A percentile compares a stretch with the other conserved stretches of the same genome.
Conservation (phyloP, 139 green algal genomes). For the Volvox reticuliferus region DNA sequence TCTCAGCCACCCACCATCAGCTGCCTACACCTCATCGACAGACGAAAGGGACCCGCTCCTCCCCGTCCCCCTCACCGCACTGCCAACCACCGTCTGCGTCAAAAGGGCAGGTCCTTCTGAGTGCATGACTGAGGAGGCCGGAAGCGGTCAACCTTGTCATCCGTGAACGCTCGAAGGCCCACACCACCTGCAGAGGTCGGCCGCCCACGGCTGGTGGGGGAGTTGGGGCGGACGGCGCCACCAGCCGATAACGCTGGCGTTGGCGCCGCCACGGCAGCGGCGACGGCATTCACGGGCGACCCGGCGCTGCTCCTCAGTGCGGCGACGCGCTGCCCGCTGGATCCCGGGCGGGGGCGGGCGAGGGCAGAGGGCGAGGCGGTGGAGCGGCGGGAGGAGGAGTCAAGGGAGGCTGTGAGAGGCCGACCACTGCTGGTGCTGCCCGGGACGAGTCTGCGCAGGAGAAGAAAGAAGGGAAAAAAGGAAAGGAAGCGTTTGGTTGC, state of each 20-base stretch:
- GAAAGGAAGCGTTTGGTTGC: neutral
- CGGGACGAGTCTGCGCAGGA: neutral
- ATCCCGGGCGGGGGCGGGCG: neutral
- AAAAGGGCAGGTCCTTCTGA: neutral
- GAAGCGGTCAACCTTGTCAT: conserved; percentile 8
- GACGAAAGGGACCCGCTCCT: too few species aligned
- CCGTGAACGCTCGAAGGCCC: conserved; percentile 27
- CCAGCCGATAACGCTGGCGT: too few species aligned
- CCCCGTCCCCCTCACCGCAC: neutral
- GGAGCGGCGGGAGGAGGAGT: neutral
- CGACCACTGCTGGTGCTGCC: conserved; percentile 2
- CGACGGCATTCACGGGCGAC: too few species aligned
- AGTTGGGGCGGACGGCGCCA: neutral
- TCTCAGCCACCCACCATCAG: too few species aligned
- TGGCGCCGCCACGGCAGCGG: too few species aligned
- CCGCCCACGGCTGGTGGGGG: neutral
- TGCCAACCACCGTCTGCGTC: neutral
- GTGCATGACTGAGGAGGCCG: neutral
- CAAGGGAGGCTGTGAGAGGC: neutral
- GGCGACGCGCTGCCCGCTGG: neutral
- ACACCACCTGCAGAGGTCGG: conserved; percentile 24
- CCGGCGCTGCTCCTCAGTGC: neutral
- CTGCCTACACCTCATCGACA: too few species aligned
- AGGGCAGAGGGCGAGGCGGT: conserved; percentile 8
- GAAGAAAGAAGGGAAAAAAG: neutral